Evolutionary conservation across 2,329 filamentous ascomycete genomes (phyloP).

Genomic region (Paradendryphiella salina): DNA sequence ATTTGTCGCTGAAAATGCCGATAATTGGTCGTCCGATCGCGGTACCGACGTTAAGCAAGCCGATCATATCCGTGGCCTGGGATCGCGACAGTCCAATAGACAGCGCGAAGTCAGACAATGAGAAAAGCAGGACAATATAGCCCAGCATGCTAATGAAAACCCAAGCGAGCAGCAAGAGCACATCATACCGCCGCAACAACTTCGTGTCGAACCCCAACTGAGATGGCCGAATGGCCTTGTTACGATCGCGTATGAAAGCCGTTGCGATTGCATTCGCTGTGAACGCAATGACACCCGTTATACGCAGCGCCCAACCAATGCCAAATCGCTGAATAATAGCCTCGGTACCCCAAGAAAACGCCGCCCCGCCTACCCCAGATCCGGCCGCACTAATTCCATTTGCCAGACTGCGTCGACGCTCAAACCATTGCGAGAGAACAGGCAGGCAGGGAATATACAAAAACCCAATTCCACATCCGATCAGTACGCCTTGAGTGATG

Average conservation of each 20-base stretch:
- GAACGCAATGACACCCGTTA: conserved; percentile 43
- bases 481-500: conserved; percentile 48
- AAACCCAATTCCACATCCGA: conserved; percentile 49
- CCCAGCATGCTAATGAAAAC: conserved; percentile 54
- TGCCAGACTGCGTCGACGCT: conserved; percentile 45
- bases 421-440: conserved; percentile 51
- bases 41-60: conserved; percentile 54
- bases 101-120: conserved; percentile 53
- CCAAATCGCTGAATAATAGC: conserved; percentile 45
- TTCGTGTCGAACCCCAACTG: conserved; percentile 43
- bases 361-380: conserved; percentile 48
- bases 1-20: conserved; percentile 52
- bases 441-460: conserved; percentile 48
- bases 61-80: conserved; percentile 50
- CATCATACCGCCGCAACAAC: conserved; percentile 44
- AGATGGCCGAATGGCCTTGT: conserved; percentile 40
- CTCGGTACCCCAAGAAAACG: conserved; percentile 37
- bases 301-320: conserved; percentile 50
- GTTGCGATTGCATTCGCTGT: conserved; percentile 37
- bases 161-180: conserved; percentile 48
- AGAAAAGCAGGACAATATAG: conserved; percentile 54
- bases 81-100: conserved; percentile 48
- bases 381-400: conserved; percentile 49
- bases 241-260: conserved; percentile 39
- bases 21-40: conserved; percentile 53